Evolutionary conservation across 192 early-diverging fungal species (phyloP), one percentile per base, ranked within the genome.

Genomic region (Kappamyces sp.): DNA sequence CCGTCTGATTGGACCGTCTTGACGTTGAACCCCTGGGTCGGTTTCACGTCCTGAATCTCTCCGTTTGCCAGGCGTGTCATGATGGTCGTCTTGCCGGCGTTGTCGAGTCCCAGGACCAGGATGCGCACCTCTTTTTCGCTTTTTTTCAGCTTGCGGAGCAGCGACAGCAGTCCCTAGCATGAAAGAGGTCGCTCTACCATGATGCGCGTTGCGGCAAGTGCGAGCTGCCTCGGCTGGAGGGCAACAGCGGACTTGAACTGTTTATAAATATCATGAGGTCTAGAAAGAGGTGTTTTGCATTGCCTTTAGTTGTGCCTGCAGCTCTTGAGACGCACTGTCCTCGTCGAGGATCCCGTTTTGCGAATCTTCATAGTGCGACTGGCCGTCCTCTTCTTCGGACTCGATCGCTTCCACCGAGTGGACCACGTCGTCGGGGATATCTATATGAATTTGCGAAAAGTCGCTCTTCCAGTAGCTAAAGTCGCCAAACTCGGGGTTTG

Each of bases 401-500:
- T 22, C 22, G 22, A 22, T 22, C 22, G 22, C 22, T 22, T 22
- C 22, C 22, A 22, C 22, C 22, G 22, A 22, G 37, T 37, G 54
- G 30, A 42, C 7, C 12, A 31, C 30, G 0, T 22, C 22, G 22
- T 22, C 22, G 22, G 22, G 22, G 22, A 22, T 22, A 22, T 22
- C 22, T 22, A 22, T 22, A 22, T 22, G 22, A 22, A 22, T 22
- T 22, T 22, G 22, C 79, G 83, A 22, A 22, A 22, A 22, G 22
- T 22, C 22, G 22, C 22, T 22, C 22, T 57, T 57, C 90, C 90
- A 93, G 69, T 76, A 93, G 57, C 88, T 81, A 78, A 85, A 91
- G 68, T 93, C 89, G 65, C 88, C 90, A 65, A 75, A 93, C 42
- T 84, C 85, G 5, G 79, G 78, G 22, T 84, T 83, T 6, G 70